phyloP scores from a whole-genome alignment of 345 rosid species.

The Rhodamnia rubescens region DNA sequence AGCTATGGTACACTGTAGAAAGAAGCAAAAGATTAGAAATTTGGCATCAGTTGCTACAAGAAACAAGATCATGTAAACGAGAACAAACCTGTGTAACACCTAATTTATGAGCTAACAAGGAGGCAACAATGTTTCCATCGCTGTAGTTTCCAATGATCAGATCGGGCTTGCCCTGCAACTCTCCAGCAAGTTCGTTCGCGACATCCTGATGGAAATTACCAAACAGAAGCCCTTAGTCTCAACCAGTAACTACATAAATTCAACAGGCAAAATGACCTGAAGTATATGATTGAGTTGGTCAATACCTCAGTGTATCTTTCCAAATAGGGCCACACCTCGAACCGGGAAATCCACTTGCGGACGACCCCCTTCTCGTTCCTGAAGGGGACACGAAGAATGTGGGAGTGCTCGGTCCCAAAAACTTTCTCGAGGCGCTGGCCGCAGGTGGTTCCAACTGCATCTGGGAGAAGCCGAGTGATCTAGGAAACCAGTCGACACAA shows the following conservation, averaged over 20 bases:
- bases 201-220: constrained; percentile 40
- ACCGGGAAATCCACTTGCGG: constrained; percentile 85
- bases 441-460: constrained; percentile 88
- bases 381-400: constrained; percentile 86
- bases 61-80: background rate
- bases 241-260: background rate
- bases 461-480: constrained; percentile 86
- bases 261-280: background rate
- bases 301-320: constrained; percentile 81
- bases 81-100: constrained; percentile 83
- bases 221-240: background rate
- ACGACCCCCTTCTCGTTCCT: constrained; percentile 70
- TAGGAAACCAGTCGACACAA: constrained; percentile 5
- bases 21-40: background rate
- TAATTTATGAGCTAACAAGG: constrained; percentile 75
- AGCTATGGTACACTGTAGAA: constrained; percentile 80
- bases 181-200: constrained; percentile 62
- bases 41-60: background rate
- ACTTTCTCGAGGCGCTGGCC: constrained; percentile 91
- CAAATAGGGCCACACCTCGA: constrained; percentile 96
- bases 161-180: constrained; percentile 88
- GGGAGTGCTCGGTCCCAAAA: constrained; percentile 57
- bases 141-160: constrained; percentile 92
- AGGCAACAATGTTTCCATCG: constrained; percentile 91
- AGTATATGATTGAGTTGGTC: background rate